Base-by-base conservation (phyloP, 1,284 basidiomycete genomes). In the Melampsora occidentalis region DNA sequence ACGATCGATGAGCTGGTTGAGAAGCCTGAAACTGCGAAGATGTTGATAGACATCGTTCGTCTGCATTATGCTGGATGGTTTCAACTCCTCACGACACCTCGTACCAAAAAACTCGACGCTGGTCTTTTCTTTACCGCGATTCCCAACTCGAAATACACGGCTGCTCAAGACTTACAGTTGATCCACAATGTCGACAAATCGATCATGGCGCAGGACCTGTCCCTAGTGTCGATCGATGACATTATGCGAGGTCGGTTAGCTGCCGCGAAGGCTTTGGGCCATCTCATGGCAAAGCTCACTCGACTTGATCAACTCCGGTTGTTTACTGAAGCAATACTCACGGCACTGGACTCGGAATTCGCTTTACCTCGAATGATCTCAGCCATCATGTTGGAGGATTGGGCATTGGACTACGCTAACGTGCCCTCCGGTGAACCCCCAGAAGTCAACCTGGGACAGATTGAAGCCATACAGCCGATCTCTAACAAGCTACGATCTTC, bases 141-240 rank as follows among this genome's bases (percentile, higher is more conserved):
- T 35, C 69, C 53, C 3, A 33, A 67, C 16, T 83, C 84, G 1
- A 78, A 82, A 77, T 75, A 87, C 12, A 79, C 82, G 9, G 81
- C 82, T 78, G 65, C 77, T 10, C 64, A 79, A 5, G 75, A 77
- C 3, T 84, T 80, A 1, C 79, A 86, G 4, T 90, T 93, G 81
- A 87, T 89, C 46, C 92, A 99, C 82, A 96, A 97, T 80, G 92
- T 99, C 35, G 97, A 99, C 85, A 98, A 94, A 86, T 92, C 91
- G 77, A 95, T 99, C 89, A 86, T 98, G 65, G 87, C 89, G 0
- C 95, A 98, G 81, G 97, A 99, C 82, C 85, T 96, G 71, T 89
- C 92, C 0, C 86, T 99, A 25, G 87, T 99, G 33, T 87, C 90
- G 7, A 85, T 88, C 18, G 95, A 97, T 81, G 85, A 89, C 0